Conservation (phyloP, 352 stramenopile species). For the Phytophthora constricta region DNA sequence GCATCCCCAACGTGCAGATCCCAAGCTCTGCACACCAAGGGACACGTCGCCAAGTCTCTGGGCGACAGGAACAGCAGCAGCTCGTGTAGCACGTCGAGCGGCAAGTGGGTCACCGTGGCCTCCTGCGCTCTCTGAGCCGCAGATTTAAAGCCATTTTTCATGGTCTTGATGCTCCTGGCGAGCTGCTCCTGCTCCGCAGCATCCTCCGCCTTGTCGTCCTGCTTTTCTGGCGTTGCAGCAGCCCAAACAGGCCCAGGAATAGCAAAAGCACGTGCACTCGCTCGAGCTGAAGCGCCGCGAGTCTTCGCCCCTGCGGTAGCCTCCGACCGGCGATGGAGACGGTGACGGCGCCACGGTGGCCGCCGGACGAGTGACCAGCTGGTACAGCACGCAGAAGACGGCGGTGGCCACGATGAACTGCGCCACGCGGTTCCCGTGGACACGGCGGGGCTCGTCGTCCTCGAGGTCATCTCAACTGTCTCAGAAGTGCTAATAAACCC, state of each 20-base stretch:
- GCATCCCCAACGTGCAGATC: slow-evolving; percentile 36
- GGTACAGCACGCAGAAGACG: slow-evolving; percentile 62
- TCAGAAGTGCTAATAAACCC: not conserved
- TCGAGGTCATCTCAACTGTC: not conserved
- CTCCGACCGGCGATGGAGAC: slow-evolving; percentile 3
- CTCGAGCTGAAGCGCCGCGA: slow-evolving; percentile 52
- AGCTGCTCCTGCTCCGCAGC: slow-evolving; percentile 32
- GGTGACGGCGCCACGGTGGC: slow-evolving; percentile 6
- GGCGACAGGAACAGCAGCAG: slow-evolving; percentile 60
- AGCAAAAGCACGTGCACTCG: slow-evolving; percentile 69
- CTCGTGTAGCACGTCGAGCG: slow-evolving; percentile 55
- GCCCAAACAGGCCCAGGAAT: slow-evolving; percentile 64
- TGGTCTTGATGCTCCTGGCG: slow-evolving; percentile 23
- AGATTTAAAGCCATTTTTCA: slow-evolving; percentile 19
- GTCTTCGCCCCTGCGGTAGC: slow-evolving; percentile 37
- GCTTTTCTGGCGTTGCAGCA: slow-evolving; percentile 64
- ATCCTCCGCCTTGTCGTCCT: slow-evolving; percentile 23
- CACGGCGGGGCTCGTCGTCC: slow-evolving; percentile 32
- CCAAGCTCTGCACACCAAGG: slow-evolving; percentile 55
- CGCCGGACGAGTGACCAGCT: slow-evolving; percentile 40
- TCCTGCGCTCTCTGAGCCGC: not conserved
- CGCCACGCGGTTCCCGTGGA: slow-evolving; percentile 60
- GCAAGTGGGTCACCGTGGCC: slow-evolving; percentile 32
- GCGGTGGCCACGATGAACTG: slow-evolving; percentile 68
- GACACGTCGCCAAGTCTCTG: slow-evolving; percentile 51